Conservation (phyloP, 305 asterid species). For the Fraxinus paxiana region DNA sequence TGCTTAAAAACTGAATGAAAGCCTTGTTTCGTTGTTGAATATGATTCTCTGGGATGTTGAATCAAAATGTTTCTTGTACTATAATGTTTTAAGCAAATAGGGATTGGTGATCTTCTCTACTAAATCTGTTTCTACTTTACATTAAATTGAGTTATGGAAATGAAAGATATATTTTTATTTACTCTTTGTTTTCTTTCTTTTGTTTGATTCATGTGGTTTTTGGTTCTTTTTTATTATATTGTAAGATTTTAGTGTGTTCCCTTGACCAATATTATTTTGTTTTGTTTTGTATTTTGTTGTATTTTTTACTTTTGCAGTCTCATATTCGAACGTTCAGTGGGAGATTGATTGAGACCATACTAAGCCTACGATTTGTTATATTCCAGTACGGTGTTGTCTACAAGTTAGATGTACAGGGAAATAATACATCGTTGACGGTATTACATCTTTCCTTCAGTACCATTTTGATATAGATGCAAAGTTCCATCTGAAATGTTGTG, state of each 20-base stretch:
- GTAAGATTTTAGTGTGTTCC: neutral
- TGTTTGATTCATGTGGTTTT: neutral
- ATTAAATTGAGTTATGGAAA: neutral
- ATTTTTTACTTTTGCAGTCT: conserved; percentile 53
- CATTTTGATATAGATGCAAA: neutral
- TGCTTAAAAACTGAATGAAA: conserved; percentile 1
- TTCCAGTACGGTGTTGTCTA: conserved; percentile 91
- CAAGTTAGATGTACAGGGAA: conserved; percentile 68
- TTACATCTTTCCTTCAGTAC: neutral
- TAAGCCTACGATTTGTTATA: conserved; percentile 83
- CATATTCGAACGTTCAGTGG: conserved; percentile 86
- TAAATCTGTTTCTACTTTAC: neutral
- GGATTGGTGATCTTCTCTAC: neutral
- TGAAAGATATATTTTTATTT: neutral
- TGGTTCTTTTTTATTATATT: conserved; percentile 12
- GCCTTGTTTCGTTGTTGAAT: conserved; percentile 11
- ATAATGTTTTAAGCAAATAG: neutral
- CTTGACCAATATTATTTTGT: neutral
- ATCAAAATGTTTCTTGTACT: neutral
- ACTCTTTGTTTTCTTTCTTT: neutral
- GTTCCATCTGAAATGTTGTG: neutral
- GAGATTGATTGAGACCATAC: conserved; percentile 84
- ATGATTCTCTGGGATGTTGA: neutral
- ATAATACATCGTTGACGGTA: conserved; percentile 78
- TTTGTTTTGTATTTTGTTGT: conserved; percentile 16